Conservation (phyloP, 2,329 filamentous ascomycete species). For the Penicillium sclerotigenum region DNA sequence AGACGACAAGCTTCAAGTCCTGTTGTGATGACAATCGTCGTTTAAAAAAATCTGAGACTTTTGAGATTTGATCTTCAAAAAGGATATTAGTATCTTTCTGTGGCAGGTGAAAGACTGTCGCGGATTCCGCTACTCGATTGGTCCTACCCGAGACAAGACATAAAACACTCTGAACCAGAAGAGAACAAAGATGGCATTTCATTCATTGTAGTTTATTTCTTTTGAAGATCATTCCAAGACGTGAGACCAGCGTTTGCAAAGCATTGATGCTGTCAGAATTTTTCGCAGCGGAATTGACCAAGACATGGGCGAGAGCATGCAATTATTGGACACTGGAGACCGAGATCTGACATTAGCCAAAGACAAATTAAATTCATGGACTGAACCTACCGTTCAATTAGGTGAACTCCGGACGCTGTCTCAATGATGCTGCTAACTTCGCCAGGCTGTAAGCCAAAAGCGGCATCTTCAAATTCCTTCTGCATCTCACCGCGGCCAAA, state of each 20-base stretch:
- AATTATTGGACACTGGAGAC: neutral
- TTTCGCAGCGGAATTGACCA: neutral
- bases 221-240: neutral
- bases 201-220: neutral
- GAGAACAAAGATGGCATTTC: neutral
- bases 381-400: conserved; percentile 78
- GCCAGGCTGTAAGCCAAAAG: conserved; percentile 82
- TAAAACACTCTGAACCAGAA: neutral
- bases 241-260: neutral
- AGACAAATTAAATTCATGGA: neutral
- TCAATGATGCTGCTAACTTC: conserved; percentile 85
- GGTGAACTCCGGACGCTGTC: conserved; percentile 88
- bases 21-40: neutral
- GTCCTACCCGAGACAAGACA: neutral
- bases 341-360: conserved; percentile 3
- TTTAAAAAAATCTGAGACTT: neutral
- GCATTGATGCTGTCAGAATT: neutral
- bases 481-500: conserved; percentile 97
- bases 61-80: neutral
- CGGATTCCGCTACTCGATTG: neutral
- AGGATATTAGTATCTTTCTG: neutral
- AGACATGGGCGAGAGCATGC: neutral
- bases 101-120: neutral
- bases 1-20: neutral
- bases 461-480: conserved; percentile 94